Evolutionary conservation across 2,329 filamentous ascomycete species (phyloP).

Genomic region (Coniochaeta ligniaria): DNA sequence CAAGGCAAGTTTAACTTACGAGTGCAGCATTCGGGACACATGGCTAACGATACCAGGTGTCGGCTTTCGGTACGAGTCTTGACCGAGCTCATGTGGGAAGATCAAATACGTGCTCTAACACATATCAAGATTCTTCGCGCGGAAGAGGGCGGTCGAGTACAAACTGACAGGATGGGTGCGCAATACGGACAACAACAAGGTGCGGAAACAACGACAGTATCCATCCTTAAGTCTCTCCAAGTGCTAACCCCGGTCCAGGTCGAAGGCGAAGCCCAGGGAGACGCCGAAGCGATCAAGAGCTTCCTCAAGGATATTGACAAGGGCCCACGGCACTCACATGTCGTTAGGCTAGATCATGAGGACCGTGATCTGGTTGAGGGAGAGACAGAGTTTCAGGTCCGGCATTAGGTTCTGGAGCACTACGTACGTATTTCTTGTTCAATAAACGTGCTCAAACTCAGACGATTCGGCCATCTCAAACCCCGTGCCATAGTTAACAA

Average conservation of each 20-base stretch:
- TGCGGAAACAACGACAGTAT: conserved; percentile 25
- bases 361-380: conserved; percentile 58
- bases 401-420: conserved; percentile 18
- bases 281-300: conserved; percentile 53
- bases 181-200: conserved; percentile 51
- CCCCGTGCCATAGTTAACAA: not conserved
- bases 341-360: conserved; percentile 66
- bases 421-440: not conserved
- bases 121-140: conserved; percentile 42
- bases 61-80: conserved; percentile 40
- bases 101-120: not conserved
- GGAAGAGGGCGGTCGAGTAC: conserved; percentile 40
- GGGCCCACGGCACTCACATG: conserved; percentile 65
- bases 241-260: conserved; percentile 47
- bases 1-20: conserved; percentile 46
- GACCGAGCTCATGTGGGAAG: not conserved
- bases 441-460: not conserved
- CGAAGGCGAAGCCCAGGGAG: conserved; percentile 81
- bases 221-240: too few relatives aligned
- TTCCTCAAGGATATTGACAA: conserved; percentile 70
- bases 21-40: not conserved
- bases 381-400: conserved; percentile 60
- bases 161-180: conserved; percentile 54
- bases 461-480: not conserved
- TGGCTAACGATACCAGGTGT: conserved; percentile 35